Evolutionary conservation across 169 alveolate species (phyloP), one percentile per base, ranked within the genome.

Genomic region (Cryptosporidium bovis): DNA sequence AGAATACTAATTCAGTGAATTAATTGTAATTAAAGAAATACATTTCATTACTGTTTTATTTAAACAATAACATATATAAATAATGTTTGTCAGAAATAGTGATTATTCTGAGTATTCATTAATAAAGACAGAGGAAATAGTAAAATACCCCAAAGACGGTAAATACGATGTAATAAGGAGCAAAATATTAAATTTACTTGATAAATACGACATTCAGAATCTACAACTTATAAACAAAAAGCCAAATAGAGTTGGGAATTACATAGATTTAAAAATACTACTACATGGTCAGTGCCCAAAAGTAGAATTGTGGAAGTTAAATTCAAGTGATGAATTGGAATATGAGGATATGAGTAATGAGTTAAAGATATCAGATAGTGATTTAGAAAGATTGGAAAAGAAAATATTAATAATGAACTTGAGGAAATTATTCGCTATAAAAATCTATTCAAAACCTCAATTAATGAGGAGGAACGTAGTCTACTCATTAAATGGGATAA

Each of bases 361-460:
- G 27, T 24, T 24, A 24, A n/a, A 50, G 15, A 50, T 50, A 50
- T 50, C 31, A 7, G 31, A 55, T 2, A 13, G n/a, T 13, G 2
- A 55, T 20, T 55, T 55, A 13, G 8, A 55, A 7, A 27, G n/a
- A 3, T 10, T 55, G n/a, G 24, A 55, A 7, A 55, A 13, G 24
- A 55, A 13, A 13, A 55, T 7, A 3, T 13, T 40, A 8, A 40
- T 40, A 40, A 40, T 40, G 29, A 5, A 8, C 51, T 33, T 33
- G 6, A 31, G 36, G 18, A 18, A 34, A 13, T 27, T 77, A 3
- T 77, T 60, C 58, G 87, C 87, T 12, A 48, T 62, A 31, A 77
- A 77, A 48, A 60, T 62, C 40, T 77, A 77, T 15, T 77, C 77
- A 20, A 77, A 77, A 31, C 31, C 87, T 18, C 71, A 77, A 12